Evolutionary conservation across 495 filamentous ascomycete species (phyloP).

Genomic region (Xylaria telfairii): DNA sequence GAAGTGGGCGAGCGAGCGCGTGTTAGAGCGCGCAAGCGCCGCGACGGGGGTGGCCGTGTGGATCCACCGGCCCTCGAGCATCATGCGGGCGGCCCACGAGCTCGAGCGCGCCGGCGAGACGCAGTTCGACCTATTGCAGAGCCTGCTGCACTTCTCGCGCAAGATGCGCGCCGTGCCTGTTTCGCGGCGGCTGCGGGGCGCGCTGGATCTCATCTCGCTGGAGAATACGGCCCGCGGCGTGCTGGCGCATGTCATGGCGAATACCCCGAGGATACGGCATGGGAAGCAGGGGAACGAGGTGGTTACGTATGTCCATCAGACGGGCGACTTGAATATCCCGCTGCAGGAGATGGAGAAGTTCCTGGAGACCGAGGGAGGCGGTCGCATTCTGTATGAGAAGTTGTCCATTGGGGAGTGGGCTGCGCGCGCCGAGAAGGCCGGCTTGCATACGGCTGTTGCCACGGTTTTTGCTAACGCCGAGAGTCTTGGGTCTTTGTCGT

Average conservation of each 20-base stretch:
- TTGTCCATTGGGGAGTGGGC: background rate
- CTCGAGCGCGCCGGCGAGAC: slow-evolving; percentile 24
- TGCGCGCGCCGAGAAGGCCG: background rate
- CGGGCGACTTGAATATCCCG: background rate
- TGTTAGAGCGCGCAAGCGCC: background rate
- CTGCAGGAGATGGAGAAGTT: background rate
- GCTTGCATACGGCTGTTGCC: background rate
- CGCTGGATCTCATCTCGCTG: slow-evolving; percentile 30
- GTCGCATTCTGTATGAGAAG: background rate
- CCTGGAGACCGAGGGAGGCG: background rate
- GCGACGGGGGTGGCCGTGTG: background rate
- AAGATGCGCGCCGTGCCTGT: slow-evolving; percentile 25
- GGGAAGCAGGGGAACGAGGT: background rate
- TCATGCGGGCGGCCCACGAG: slow-evolving; percentile 19
- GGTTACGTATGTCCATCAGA: slow-evolving; percentile 20
- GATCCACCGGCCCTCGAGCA: slow-evolving; percentile 37
- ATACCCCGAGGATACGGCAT: background rate
- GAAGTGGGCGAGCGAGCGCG: too few relatives aligned
- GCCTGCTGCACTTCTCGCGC: slow-evolving; percentile 26
- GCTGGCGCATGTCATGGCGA: background rate
- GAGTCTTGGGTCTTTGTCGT: background rate
- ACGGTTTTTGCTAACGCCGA: slow-evolving; percentile 1
- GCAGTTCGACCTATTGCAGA: background rate
- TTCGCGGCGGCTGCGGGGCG: slow-evolving; percentile 13
- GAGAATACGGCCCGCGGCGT: slow-evolving; percentile 5